These are phyloP conservation scores for Trichosanthes cucumerina DNA, from an alignment of 306 rosid species.

Conservation along the genomic window DNA sequence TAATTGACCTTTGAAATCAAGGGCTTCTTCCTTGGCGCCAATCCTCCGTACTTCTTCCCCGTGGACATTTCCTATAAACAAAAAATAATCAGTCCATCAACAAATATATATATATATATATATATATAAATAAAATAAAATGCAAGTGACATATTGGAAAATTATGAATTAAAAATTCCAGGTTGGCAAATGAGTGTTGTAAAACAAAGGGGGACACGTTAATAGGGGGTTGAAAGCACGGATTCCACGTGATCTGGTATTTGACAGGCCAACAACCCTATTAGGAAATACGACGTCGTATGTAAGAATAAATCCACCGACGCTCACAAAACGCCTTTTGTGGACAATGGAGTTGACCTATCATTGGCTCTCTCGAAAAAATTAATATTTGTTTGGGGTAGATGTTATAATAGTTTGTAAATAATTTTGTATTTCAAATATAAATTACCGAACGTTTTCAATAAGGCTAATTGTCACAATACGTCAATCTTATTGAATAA, in stretches of 20 bases:
- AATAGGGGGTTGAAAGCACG: not conserved
- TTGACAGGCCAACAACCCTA: not conserved
- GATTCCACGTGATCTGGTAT: not conserved
- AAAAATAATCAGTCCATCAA: not conserved
- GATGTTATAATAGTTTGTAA: no score
- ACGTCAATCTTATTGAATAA: no score
- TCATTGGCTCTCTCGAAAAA: no score
- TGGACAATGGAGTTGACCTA: not conserved
- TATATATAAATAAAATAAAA: no score
- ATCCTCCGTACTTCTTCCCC: slow-evolving; percentile 72
- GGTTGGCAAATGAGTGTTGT: not conserved
- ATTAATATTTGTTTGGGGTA: no score
- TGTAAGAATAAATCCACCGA: not conserved
- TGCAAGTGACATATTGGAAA: not conserved
- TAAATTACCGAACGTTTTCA: no score
- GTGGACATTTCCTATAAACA: slow-evolving; percentile 23
- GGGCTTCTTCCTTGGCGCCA: slow-evolving; percentile 84
- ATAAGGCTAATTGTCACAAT: no score
- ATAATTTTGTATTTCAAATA: no score
- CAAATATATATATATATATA: no score
- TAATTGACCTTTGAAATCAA: slow-evolving; percentile 60
- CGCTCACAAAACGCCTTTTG: not conserved
- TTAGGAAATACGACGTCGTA: not conserved
- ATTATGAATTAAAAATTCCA: not conserved
- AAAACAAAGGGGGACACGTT: not conserved